Evolutionary conservation across 2,329 filamentous ascomycete genomes (phyloP).

Genomic region (Rhinocladiella mackenziei): DNA sequence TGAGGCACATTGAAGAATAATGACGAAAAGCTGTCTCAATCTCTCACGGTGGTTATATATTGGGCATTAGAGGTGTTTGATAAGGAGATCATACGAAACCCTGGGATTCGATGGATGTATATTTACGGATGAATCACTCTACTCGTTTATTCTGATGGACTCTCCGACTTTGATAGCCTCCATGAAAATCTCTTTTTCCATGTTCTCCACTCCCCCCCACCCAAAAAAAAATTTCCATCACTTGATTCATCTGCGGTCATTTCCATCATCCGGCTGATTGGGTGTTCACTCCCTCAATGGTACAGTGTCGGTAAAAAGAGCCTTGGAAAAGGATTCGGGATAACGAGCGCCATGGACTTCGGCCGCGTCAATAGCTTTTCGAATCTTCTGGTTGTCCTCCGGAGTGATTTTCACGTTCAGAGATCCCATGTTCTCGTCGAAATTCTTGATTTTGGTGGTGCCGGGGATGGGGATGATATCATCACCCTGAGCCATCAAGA

Average conservation of each 20-base stretch:
- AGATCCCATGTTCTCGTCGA: constrained; percentile 30
- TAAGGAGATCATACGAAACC: not conserved
- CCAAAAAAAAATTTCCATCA: too few species aligned
- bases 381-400: constrained; percentile 36
- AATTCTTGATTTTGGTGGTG: constrained; percentile 30
- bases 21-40: not conserved
- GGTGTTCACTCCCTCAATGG: constrained; percentile 22
- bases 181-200: constrained; percentile 12
- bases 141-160: too few species aligned
- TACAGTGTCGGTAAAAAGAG: constrained; percentile 24
- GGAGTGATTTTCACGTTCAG: constrained; percentile 27
- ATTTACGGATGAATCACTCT: too few species aligned
- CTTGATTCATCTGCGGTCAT: too few species aligned
- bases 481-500: constrained; percentile 61
- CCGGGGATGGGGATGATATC: constrained; percentile 34
- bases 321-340: constrained; percentile 21
- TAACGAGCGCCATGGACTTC: constrained; percentile 29
- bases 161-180: constrained; percentile 11
- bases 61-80: not conserved
- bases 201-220: too few species aligned
- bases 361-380: constrained; percentile 27
- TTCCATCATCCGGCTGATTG: not conserved
- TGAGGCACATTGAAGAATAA: constrained; percentile 20
- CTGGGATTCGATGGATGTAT: not conserved
- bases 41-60: not conserved